phyloP scores from a whole-genome alignment of 345 rosid species.

The Salix suchowensis region DNA sequence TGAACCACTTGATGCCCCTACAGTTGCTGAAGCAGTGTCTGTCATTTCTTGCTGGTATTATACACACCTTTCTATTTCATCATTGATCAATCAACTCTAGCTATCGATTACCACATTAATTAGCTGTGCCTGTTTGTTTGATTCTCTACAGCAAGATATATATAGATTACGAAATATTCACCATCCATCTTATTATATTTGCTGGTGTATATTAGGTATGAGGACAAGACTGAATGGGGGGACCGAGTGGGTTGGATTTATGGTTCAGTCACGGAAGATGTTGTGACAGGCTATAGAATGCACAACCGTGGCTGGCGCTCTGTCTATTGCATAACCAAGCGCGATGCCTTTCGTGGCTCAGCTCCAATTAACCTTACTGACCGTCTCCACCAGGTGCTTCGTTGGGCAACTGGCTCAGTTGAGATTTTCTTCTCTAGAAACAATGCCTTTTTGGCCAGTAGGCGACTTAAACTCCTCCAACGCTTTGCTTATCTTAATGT shows the following conservation, averaged over 20 bases:
- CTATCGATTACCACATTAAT: not conserved
- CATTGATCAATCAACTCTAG: not conserved
- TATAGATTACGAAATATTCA: not conserved
- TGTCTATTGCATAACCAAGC: constrained; percentile 77
- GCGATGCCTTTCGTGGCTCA: constrained; percentile 84
- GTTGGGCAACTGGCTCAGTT: constrained; percentile 97
- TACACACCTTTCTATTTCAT: not conserved
- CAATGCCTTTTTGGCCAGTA: constrained; percentile 69
- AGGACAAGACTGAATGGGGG: constrained; percentile 98
- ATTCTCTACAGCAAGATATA: too few relatives aligned
- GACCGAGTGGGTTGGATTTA: constrained; percentile 96
- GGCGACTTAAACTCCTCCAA: constrained; percentile 65
- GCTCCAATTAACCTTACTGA: constrained; percentile 95
- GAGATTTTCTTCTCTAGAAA: constrained; percentile 95
- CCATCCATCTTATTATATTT: not conserved
- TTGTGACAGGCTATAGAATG: constrained; percentile 95
- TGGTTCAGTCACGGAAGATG: constrained; percentile 95
- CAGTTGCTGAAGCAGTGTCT: constrained; percentile 86
- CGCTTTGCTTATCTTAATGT: constrained; percentile 87
- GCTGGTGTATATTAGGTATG: constrained; percentile 44
- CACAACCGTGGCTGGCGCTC: constrained; percentile 99
- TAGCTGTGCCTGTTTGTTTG: not conserved
- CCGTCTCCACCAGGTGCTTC: constrained; percentile 85
- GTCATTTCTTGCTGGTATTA: constrained; percentile 88
- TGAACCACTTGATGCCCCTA: constrained; percentile 82